Conservation (phyloP, 2,329 filamentous ascomycete genomes). For the Periconia digitata region DNA sequence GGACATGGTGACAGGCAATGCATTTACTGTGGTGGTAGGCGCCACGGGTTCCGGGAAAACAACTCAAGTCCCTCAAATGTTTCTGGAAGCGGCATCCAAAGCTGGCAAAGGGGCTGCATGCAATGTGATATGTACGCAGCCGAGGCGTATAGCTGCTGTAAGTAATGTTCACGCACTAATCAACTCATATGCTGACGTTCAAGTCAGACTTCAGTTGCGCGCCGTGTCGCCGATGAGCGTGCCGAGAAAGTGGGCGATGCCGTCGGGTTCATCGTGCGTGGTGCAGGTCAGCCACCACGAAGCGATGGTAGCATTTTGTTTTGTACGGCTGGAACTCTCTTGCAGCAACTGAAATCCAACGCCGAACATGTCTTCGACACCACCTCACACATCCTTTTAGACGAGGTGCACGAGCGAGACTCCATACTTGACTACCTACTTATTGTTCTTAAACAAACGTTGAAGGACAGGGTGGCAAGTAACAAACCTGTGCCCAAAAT, state of each 20-base stretch:
- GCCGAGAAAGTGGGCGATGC: slow-evolving; percentile 1
- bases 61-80: slow-evolving; percentile 9
- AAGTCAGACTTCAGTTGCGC: slow-evolving; percentile 2
- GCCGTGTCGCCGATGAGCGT: slow-evolving; percentile 7
- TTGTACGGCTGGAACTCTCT: slow-evolving; percentile 6
- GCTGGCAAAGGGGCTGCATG: slow-evolving; percentile 1
- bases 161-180: background rate
- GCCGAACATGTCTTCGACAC: slow-evolving; percentile 6
- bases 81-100: slow-evolving; percentile 4
- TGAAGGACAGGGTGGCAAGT: background rate
- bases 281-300: background rate
- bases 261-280: slow-evolving; percentile 4
- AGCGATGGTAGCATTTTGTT: slow-evolving; percentile 7
- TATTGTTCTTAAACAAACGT: slow-evolving; percentile 4
- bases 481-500: slow-evolving; percentile 6
- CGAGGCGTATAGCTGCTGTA: slow-evolving; percentile 5
- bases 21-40: slow-evolving; percentile 4
- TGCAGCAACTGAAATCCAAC: slow-evolving; percentile 3
- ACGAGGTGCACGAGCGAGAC: slow-evolving; percentile 9
- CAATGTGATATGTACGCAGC: slow-evolving; percentile 9
- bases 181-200: background rate
- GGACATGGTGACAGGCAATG: slow-evolving; percentile 1
- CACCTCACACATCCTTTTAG: slow-evolving; percentile 3
- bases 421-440: slow-evolving; percentile 5
- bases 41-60: slow-evolving; percentile 8